Percentiles rank a stretch among this genome's conserved stretches.
These are phyloP conservation scores for Aspergillus tamarii DNA, from an alignment of 2,329 filamentous ascomycete genomes.

Conservation along the genomic window DNA sequence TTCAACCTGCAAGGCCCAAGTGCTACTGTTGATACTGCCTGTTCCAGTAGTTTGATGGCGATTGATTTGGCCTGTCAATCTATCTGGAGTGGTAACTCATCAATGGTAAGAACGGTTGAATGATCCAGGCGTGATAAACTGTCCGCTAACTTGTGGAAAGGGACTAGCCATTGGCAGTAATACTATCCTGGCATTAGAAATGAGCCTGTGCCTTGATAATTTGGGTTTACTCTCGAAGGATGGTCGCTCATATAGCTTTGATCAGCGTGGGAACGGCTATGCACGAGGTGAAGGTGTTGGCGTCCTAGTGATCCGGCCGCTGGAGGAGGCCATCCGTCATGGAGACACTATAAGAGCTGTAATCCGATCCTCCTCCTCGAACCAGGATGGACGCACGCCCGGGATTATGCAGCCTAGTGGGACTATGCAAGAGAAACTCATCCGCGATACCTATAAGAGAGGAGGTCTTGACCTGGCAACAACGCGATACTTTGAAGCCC, in stretches of 20 bases:
- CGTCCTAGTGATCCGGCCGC: conserved; percentile 52
- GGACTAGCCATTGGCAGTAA: conserved; percentile 19
- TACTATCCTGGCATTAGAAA: conserved; percentile 19
- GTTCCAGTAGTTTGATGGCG: conserved; percentile 31
- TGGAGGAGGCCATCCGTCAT: conserved; percentile 50
- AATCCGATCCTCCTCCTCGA: conserved; percentile 32
- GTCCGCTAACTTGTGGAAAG: background rate
- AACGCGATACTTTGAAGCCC: conserved; percentile 42
- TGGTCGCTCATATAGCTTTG: conserved; percentile 25
- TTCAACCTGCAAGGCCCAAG: conserved; percentile 36
- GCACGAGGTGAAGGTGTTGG: conserved; percentile 56
- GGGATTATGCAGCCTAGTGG: conserved; percentile 47
- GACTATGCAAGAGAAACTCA: conserved; percentile 41
- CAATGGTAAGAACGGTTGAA: conserved; percentile 10
- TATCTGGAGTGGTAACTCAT: conserved; percentile 24
- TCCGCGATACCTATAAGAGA: conserved; percentile 38
- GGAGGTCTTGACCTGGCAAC: conserved; percentile 22
- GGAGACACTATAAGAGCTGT: conserved; percentile 45
- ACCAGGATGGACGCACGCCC: conserved; percentile 37
- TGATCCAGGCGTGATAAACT: too few relatives aligned
- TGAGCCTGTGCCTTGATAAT: conserved; percentile 15
- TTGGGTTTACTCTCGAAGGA: conserved; percentile 15
- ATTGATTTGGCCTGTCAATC: conserved; percentile 26
- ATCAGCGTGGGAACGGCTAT: conserved; percentile 49
- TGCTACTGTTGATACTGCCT: conserved; percentile 32